Evolutionary conservation across 805 yeast species (phyloP), one percentile per base, ranked within the genome.

Genomic region (Millerozyma acaciae): DNA sequence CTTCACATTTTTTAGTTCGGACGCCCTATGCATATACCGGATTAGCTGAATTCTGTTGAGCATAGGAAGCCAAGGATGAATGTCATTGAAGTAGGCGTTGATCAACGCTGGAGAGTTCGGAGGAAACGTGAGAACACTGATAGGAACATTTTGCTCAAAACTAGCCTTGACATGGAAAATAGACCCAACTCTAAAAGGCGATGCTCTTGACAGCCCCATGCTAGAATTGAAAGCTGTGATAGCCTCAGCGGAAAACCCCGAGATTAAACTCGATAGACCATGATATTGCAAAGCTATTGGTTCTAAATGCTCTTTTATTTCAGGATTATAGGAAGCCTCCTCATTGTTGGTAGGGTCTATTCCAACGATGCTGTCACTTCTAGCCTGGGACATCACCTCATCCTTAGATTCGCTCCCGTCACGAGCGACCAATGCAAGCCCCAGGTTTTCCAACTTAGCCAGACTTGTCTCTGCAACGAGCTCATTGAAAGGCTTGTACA

Each of bases 111-210:
- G 28, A 2, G 42, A 25, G 20, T 49, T 38, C 3, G 8, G 13
- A 2, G 51, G 51, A 19, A 48, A 48, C 16, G 38, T 41, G 20
- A 43, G 48, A 6, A 50, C 44, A 28, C 46, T 51, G 9, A 25
- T 24, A 6, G 54, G 54, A 8, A 45, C 35, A 10, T 38, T 31
- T 17, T 36, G 30, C 8, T 37, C 33, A 5, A 28, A 29, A 4
- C 38, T 15, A n/a, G 48, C 41, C 4, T 21, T 24, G 1, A 50
- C 32, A 32, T 47, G 44, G 38, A 50, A 50, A 8, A 50, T 49
- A 6, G 54, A 46, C 2, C 53, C 51, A n/a, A 50, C 54, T n/a
- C 53, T 30, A 26, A 49, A 50, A n/a, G 55, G 54, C 16, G 41
- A 42, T 21, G 36, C 37, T 18, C 35, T 33, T 19, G 21, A 30